Percentiles rank a stretch among this genome's conserved stretches.
These are phyloP conservation scores for Arabidopsis arenosa DNA, from an alignment of 345 rosid genomes.

Conservation along the genomic window DNA sequence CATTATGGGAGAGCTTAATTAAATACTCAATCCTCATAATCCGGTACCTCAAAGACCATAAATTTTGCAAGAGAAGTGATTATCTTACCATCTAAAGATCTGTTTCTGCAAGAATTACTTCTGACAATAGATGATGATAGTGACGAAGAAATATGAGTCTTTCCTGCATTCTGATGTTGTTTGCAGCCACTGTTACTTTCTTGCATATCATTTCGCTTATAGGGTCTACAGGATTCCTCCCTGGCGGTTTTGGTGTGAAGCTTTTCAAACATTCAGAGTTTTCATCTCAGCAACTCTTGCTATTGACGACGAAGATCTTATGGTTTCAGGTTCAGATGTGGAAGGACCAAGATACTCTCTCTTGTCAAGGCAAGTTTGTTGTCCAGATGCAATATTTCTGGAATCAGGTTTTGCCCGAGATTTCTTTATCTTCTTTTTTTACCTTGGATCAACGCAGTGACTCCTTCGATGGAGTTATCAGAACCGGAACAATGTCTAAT, in stretches of 20 bases:
- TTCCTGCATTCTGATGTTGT: constrained; percentile 46
- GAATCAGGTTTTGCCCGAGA: constrained; percentile 16
- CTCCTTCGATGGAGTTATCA: constrained; percentile 20
- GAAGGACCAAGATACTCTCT: constrained; percentile 28
- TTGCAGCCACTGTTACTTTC: constrained; percentile 40
- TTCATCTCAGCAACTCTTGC: constrained; percentile 22
- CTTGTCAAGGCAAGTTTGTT: not conserved
- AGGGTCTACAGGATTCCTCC: constrained; percentile 20
- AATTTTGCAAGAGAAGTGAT: constrained; percentile 35
- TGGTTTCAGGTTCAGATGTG: constrained; percentile 26
- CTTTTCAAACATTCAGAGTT: constrained; percentile 4
- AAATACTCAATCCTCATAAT: constrained; percentile 35
- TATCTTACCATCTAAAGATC: constrained; percentile 22
- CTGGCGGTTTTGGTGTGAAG: constrained; percentile 9
- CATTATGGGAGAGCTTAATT: not conserved
- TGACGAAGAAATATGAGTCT: constrained; percentile 16
- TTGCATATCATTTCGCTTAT: constrained; percentile 29
- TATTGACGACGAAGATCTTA: constrained; percentile 19
- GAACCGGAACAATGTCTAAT: not conserved
- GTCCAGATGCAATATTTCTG: not conserved
- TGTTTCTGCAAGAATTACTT: constrained; percentile 27
- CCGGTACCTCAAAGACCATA: constrained; percentile 39
- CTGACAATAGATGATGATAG: constrained; percentile 33
- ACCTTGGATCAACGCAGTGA: constrained; percentile 18
- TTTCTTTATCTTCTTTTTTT: constrained; percentile 16